These are phyloP conservation scores for Amphibolis antarctica DNA, from an alignment of 106 monocot species.

Conservation along the genomic window DNA sequence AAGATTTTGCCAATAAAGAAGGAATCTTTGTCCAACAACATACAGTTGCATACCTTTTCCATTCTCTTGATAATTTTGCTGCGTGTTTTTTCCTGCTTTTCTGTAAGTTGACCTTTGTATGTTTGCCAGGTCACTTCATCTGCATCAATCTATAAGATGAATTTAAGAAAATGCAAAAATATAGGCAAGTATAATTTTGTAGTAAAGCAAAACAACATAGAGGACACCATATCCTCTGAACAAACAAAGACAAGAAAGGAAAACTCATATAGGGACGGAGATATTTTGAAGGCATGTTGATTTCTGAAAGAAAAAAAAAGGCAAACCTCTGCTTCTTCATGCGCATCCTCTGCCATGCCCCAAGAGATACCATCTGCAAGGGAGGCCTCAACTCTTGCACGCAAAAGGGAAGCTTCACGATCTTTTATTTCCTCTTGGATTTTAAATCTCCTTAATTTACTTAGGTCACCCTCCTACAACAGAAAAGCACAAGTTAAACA, in stretches of 20 bases:
- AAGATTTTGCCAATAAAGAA: no score
- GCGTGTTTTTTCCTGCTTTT: slow-evolving; percentile 86
- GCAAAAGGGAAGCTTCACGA: slow-evolving; percentile 84
- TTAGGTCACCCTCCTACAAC: slow-evolving; percentile 65
- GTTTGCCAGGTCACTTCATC: slow-evolving; percentile 96
- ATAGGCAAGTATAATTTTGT: no score
- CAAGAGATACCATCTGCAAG: slow-evolving; percentile 87
- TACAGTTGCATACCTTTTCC: slow-evolving; percentile 56
- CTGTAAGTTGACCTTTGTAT: slow-evolving; percentile 86
- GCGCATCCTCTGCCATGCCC: slow-evolving; percentile 89
- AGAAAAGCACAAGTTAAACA: not conserved
- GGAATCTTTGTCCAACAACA: no score
- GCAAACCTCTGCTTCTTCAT: slow-evolving; percentile 54
- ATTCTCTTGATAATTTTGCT: slow-evolving; percentile 82
- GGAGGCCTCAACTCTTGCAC: slow-evolving; percentile 71
- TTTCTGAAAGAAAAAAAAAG: not conserved
- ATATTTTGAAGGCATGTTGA: not conserved
- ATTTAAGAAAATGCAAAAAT: not conserved
- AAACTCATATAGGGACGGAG: no score
- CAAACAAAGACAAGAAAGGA: no score
- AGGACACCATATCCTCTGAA: no score
- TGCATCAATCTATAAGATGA: slow-evolving; percentile 39
- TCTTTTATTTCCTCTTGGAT: slow-evolving; percentile 47
- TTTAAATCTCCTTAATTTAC: slow-evolving; percentile 45
- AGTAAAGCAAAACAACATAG: no score